Base-by-base conservation (phyloP, 805 yeast genomes). In the Starmerella kuoi region DNA sequence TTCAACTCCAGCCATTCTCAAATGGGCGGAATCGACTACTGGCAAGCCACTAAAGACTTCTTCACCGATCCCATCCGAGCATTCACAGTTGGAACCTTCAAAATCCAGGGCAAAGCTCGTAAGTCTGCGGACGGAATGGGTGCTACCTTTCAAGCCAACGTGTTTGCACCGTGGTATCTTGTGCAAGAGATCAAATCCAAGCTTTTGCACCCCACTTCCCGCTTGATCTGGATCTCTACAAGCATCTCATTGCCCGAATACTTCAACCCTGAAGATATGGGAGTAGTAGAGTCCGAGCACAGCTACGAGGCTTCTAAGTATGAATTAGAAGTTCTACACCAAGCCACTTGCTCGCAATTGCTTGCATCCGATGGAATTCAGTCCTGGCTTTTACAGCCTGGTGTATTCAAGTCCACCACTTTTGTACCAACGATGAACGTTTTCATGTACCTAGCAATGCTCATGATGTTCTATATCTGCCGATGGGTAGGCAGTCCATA, bases 251-350 rank as follows among this genome's bases (percentile, higher is more conserved):
- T 72, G 42, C 81, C 94, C 2, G 74, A 77, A 48, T 76, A 73
- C 57, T 66, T 88, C 28, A 77, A 88, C 17, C 68, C 76, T 44
- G 64, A 79, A 35, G 97, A 91, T 55, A 61, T 88, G 31, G 83
- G 86, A 58, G 65, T 87, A 46, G 49, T 83, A 30, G 58, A 70
- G 49, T 68, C 80, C 15, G 68, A 67, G 37, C 74, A 72, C 38
- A 76, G 95, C 5, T 91, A 91, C 57, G 97, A 88, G 59, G 94
- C 94, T 9, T 85, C 96, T 2, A 91, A 91, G 57, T 68, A 94
- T 55, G 65, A 80, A 49, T 77, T 88, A 31, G 97, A 91, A 60
- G 67, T 87, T 42, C 61, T 86, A 32, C 97, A 88, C 61, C 60
- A 73, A 33, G 86, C 82, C 7, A 73, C 86, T 2, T 81, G 73